Evolutionary conservation across 306 rosid genomes (phyloP).

Genomic region (Macrotyloma uniflorum): DNA sequence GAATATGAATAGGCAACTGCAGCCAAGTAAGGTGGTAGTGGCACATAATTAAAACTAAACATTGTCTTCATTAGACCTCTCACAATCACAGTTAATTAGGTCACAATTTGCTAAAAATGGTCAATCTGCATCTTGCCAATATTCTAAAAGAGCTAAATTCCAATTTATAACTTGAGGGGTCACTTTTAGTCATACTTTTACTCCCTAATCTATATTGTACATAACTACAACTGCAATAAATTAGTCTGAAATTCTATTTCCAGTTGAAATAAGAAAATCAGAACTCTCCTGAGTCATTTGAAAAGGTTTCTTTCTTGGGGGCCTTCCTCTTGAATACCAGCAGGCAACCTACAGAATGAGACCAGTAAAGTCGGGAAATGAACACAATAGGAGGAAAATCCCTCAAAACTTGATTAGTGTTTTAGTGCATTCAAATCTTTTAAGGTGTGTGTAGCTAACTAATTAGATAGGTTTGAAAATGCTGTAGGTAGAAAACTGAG

Average conservation of each 20-base stretch:
- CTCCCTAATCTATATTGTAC: conserved; percentile 43
- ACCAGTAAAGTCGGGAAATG: neutral
- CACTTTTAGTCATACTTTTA: conserved; percentile 42
- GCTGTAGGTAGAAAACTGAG: neutral
- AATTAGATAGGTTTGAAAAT: neutral
- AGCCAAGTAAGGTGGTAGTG: neutral
- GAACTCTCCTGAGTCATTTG: conserved; percentile 60
- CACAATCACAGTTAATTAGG: conserved; percentile 37
- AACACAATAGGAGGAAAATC: neutral
- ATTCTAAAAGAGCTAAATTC: neutral
- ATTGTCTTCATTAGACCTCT: conserved; percentile 26
- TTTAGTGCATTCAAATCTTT: neutral
- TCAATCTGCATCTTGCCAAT: conserved; percentile 36
- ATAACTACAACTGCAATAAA: conserved; percentile 52
- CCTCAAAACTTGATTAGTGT: neutral
- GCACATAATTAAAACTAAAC: neutral
- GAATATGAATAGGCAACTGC: neutral
- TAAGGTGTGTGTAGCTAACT: neutral
- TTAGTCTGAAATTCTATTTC: conserved; percentile 43
- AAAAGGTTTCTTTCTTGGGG: conserved; percentile 60
- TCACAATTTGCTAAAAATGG: conserved; percentile 37
- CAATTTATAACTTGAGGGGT: neutral
- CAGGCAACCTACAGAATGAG: conserved; percentile 60
- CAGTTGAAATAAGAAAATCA: conserved; percentile 30
- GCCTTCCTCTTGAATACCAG: conserved; percentile 68